Percentiles rank a stretch among this genome's conserved stretches.
Evolutionary conservation across 2,329 filamentous ascomycete genomes (phyloP).

Genomic region (Exserohilum turcica): DNA sequence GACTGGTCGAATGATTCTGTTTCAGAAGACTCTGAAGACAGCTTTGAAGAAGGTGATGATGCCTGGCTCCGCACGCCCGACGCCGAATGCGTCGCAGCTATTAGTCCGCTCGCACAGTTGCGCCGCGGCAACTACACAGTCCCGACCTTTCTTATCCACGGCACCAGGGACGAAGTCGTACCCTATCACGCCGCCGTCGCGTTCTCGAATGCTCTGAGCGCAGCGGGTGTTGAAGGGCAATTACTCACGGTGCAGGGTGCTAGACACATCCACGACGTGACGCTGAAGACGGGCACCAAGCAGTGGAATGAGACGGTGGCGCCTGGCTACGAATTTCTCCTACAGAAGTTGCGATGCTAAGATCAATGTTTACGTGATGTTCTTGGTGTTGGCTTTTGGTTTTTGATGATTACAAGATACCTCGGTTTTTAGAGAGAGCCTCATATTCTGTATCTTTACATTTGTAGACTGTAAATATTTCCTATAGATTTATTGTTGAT

Average conservation of each 20-base stretch:
- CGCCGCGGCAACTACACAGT: constrained; percentile 11
- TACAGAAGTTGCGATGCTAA: background rate
- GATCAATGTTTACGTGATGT: background rate
- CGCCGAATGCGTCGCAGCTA: constrained; percentile 2
- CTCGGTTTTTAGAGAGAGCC: too few relatives aligned
- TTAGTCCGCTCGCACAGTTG: constrained; percentile 19
- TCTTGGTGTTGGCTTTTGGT: background rate
- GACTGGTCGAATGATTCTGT: background rate
- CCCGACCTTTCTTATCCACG: constrained; percentile 23
- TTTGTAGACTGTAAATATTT: too few relatives aligned
- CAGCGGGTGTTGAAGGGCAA: constrained; percentile 6
- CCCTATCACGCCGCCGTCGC: constrained; percentile 4
- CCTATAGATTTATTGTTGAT: background rate
- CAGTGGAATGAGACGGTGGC: constrained; percentile 9
- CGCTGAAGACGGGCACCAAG: constrained; percentile 1
- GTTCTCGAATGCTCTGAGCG: constrained; percentile 5
- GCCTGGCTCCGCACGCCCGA: background rate
- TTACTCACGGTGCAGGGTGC: constrained; percentile 8
- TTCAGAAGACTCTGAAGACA: background rate
- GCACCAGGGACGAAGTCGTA: constrained; percentile 15
- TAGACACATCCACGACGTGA: constrained; percentile 14
- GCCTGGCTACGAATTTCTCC: constrained; percentile 11
- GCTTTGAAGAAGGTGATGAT: background rate
- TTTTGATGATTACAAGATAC: too few relatives aligned
- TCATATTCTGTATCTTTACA: background rate